Base-by-base conservation (phyloP, 2,329 filamentous ascomycete genomes). In the Aspergillus ibericus region DNA sequence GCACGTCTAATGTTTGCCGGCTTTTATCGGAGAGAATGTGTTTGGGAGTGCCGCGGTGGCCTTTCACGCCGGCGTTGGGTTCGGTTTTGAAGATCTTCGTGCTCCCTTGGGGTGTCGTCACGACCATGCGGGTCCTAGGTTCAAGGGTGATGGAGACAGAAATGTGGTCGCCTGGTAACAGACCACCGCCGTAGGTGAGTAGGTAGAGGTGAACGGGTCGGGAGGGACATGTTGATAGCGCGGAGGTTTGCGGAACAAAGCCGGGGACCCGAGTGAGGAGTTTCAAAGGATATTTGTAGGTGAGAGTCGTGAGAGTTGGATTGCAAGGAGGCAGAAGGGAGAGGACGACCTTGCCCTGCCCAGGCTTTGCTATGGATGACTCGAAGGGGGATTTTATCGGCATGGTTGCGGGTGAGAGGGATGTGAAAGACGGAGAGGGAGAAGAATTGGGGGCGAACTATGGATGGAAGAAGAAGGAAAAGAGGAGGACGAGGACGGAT, bases 221-320 rank as follows among this genome's bases (percentile, higher is more conserved):
- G 40, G 74, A 77, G 32, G 56, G 51, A 34, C 73, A 74, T 47
- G 68, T 67, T 35, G 63, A 63, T 35, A 68, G 56, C 52, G 71
- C 66, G 59, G 72, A 69, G 51, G 72, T 66, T 55, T 83, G 82
- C 57, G 87, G 83, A 40, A 84, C 80, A 49, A 83, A 81, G 5
- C 87, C 80, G 10, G 89, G 85, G 13, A 88, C 83, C 1, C 93
- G 92, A 0, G 92, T 89, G 61, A 99, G 91, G 58, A 99, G 84
- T 75, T 99, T 99, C 48, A 99, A 83, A 1, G 95, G 95, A 70
- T 98, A 99, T 73, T 96, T 92, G 73, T 96, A 98, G 35, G 88
- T 88, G 64, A 96, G 85, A 32, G 83, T 85, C 60, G 88, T 85
- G 29, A 96, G 83, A 47, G 87, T 86, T 13, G 91, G 91, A 49